Conservation (phyloP, 2,329 filamentous ascomycete genomes). For the Aspergillus sp. region DNA sequence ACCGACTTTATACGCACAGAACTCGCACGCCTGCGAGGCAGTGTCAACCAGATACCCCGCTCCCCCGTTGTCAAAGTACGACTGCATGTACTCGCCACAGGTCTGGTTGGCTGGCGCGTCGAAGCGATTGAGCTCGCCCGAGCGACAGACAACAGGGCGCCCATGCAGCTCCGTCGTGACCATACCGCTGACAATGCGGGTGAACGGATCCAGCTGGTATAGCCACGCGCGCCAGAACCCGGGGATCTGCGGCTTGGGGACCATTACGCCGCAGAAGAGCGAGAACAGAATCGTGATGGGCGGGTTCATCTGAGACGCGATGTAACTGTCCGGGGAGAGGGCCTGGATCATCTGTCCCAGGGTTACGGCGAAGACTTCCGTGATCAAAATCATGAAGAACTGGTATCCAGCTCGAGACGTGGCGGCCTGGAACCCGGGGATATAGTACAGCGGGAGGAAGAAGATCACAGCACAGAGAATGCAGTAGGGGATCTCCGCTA, state of each 20-base stretch:
- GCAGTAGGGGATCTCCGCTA: slow-evolving; percentile 81
- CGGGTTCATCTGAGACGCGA: slow-evolving; percentile 76
- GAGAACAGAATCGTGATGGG: slow-evolving; percentile 79
- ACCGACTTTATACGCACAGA: slow-evolving; percentile 77
- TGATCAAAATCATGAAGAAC: slow-evolving; percentile 80
- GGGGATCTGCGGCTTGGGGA: slow-evolving; percentile 74
- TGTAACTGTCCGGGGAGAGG: slow-evolving; percentile 73
- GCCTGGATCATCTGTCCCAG: slow-evolving; percentile 74
- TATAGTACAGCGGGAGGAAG: slow-evolving; percentile 81
- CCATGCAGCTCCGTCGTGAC: slow-evolving; percentile 73
- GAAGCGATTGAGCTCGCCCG: slow-evolving; percentile 66
- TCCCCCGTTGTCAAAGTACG: slow-evolving; percentile 67
- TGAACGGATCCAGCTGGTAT: slow-evolving; percentile 80
- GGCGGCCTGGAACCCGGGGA: slow-evolving; percentile 67
- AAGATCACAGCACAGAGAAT: slow-evolving; percentile 76
- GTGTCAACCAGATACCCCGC: slow-evolving; percentile 69
- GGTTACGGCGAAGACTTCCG: slow-evolving; percentile 79
- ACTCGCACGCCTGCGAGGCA: slow-evolving; percentile 66
- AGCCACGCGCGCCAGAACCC: slow-evolving; percentile 77
- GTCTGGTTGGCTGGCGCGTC: slow-evolving; percentile 61
- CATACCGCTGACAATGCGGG: slow-evolving; percentile 75
- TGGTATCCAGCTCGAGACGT: slow-evolving; percentile 74
- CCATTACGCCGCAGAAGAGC: slow-evolving; percentile 84
- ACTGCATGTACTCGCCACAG: slow-evolving; percentile 72
- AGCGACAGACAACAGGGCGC: slow-evolving; percentile 59